phyloP scores from a whole-genome alignment of 768 basidiomycete species.

The Lactarius sanguifluus region DNA sequence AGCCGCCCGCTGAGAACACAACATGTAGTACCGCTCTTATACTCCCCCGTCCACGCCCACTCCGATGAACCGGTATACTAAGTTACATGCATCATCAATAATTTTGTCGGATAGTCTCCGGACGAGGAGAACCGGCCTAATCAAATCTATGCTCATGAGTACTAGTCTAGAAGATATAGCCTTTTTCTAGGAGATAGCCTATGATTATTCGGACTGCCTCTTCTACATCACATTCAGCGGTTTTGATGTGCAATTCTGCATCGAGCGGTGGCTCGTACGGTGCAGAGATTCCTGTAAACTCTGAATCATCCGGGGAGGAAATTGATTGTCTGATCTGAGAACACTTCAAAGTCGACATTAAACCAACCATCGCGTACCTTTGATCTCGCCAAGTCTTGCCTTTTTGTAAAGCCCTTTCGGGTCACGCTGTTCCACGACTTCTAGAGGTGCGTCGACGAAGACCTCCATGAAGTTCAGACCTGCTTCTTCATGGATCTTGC shows the following conservation, averaged over 20 bases:
- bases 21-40: neutral
- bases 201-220: slow-evolving; percentile 78
- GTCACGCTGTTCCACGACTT: slow-evolving; percentile 86
- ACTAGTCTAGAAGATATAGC: slow-evolving; percentile 36
- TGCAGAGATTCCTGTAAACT: slow-evolving; percentile 97
- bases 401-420: slow-evolving; percentile 98
- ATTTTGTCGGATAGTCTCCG: neutral
- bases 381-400: slow-evolving; percentile 92
- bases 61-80: slow-evolving; percentile 6
- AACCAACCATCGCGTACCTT: slow-evolving; percentile 53
- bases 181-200: slow-evolving; percentile 71
- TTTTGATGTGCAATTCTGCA: slow-evolving; percentile 92
- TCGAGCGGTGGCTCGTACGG: slow-evolving; percentile 88
- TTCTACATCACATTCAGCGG: slow-evolving; percentile 73
- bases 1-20: slow-evolving; percentile 15
- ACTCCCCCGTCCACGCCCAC: slow-evolving; percentile 1
- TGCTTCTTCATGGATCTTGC: slow-evolving; percentile 73
- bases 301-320: slow-evolving; percentile 44
- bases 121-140: neutral
- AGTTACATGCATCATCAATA: slow-evolving; percentile 5
- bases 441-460: slow-evolving; percentile 88
- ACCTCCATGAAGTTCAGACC: slow-evolving; percentile 89
- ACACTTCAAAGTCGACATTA: neutral
- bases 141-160: slow-evolving; percentile 11
- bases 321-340: neutral